Evolutionary conservation across 371 early-diverging fungal genomes (phyloP).

Genomic region (Mucor saturninus): DNA sequence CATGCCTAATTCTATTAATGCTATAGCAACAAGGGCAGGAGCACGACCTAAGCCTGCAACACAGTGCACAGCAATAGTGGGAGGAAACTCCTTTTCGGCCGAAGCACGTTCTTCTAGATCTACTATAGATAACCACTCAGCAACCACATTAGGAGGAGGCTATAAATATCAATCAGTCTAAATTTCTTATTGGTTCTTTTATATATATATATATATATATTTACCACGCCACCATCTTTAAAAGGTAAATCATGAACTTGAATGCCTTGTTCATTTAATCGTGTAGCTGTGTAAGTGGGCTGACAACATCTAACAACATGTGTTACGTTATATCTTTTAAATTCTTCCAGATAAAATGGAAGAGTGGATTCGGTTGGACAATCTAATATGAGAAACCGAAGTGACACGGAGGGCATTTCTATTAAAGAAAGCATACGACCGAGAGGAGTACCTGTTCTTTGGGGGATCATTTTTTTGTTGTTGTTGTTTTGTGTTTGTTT

Average conservation of each 20-base stretch:
- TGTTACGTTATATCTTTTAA: slow-evolving; percentile 72
- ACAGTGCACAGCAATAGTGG: slow-evolving; percentile 85
- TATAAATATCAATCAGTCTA: neutral
- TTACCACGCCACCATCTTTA: slow-evolving; percentile 69
- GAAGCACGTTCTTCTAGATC: slow-evolving; percentile 47
- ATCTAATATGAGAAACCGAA: slow-evolving; percentile 92
- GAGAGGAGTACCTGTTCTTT: slow-evolving; percentile 44
- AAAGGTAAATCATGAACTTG: slow-evolving; percentile 48
- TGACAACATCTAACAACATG: slow-evolving; percentile 87
- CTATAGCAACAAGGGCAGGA: slow-evolving; percentile 77
- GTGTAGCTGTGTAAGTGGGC: slow-evolving; percentile 81
- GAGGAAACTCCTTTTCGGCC: slow-evolving; percentile 55
- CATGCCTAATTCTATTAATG: slow-evolving; percentile 84
- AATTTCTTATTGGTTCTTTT: neutral
- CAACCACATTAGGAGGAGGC: slow-evolving; percentile 72
- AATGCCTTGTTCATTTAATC: slow-evolving; percentile 68
- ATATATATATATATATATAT: slow-evolving; percentile 55
- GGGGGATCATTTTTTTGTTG: slow-evolving; percentile 31
- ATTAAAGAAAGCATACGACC: slow-evolving; percentile 67
- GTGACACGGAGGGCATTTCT: slow-evolving; percentile 43
- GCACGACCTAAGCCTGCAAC: slow-evolving; percentile 85
- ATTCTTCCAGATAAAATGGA: slow-evolving; percentile 79
- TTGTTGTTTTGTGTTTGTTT: slow-evolving; percentile 2
- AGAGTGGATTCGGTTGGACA: slow-evolving; percentile 87
- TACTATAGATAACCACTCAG: slow-evolving; percentile 76